Conservation (phyloP, 371 early-diverging fungal species). For the Choanephora cucurbitarum region DNA sequence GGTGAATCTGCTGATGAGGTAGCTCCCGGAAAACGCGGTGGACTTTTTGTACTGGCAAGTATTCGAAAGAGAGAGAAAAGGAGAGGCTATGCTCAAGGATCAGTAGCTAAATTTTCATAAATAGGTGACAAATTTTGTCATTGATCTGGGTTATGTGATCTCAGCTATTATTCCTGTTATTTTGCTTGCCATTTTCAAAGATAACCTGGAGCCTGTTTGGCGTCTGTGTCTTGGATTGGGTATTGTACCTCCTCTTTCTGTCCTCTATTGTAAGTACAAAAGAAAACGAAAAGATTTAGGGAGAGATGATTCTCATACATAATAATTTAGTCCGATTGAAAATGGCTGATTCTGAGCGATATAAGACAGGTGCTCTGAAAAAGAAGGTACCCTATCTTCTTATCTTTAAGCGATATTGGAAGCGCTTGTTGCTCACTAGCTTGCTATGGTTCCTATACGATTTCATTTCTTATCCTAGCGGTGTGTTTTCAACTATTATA, state of each 20-base stretch:
- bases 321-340: constrained; percentile 49
- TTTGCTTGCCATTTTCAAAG: constrained; percentile 52
- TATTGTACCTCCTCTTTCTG: constrained; percentile 59
- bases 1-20: constrained; percentile 65
- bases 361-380: constrained; percentile 47
- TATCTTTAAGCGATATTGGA: constrained; percentile 63
- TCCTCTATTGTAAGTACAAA: constrained; percentile 51
- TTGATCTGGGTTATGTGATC: constrained; percentile 59
- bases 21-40: constrained; percentile 52
- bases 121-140: constrained; percentile 56
- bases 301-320: not conserved
- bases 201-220: constrained; percentile 56
- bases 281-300: not conserved
- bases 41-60: constrained; percentile 55
- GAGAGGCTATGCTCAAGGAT: not conserved
- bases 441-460: constrained; percentile 72
- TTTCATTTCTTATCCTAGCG: constrained; percentile 59
- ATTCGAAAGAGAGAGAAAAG: not conserved
- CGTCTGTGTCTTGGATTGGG: constrained; percentile 58
- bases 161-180: constrained; percentile 62
- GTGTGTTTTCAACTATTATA: constrained; percentile 59
- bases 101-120: not conserved
- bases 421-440: constrained; percentile 54
- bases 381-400: constrained; percentile 61
- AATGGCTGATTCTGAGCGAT: constrained; percentile 59